Conservation (phyloP, 176 grass and related monocot genomes). For the Dactylis glomerata region DNA sequence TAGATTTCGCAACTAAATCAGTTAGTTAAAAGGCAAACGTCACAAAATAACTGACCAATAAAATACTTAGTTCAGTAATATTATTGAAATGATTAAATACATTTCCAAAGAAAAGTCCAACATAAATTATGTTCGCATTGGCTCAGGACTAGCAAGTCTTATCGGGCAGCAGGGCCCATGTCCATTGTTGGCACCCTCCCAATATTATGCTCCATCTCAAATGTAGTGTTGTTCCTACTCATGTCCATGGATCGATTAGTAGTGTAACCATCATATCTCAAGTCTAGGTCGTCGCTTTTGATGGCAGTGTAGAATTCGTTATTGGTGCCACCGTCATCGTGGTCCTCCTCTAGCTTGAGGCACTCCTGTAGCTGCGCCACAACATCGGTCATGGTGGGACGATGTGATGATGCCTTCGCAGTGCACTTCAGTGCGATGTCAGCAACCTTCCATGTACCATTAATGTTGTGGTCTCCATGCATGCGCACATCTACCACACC, state of each 20-base stretch:
- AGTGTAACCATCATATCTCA: neutral
- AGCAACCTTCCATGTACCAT: too few relatives aligned
- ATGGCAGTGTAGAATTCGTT: neutral
- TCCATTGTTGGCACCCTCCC: neutral
- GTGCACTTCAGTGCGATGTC: too few relatives aligned
- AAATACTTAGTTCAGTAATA: too few relatives aligned
- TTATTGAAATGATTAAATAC: too few relatives aligned
- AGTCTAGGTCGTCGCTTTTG: neutral
- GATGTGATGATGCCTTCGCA: neutral
- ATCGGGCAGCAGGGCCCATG: neutral
- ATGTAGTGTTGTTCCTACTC: neutral
- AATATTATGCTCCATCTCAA: neutral
- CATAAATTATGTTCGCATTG: too few relatives aligned
- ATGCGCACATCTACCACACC: too few relatives aligned
- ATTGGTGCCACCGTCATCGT: neutral
- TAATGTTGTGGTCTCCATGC: too few relatives aligned
- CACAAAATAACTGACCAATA: too few relatives aligned
- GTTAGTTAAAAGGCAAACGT: too few relatives aligned
- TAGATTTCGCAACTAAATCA: too few relatives aligned
- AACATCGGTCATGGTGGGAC: neutral
- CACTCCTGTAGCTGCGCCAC: neutral
- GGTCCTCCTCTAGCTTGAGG: neutral
- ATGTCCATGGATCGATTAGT: neutral
- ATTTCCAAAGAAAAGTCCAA: too few relatives aligned
- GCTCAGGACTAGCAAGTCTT: too few relatives aligned